Conservation (phyloP, 257 asterid species). For the Solanum ossicruentum region DNA sequence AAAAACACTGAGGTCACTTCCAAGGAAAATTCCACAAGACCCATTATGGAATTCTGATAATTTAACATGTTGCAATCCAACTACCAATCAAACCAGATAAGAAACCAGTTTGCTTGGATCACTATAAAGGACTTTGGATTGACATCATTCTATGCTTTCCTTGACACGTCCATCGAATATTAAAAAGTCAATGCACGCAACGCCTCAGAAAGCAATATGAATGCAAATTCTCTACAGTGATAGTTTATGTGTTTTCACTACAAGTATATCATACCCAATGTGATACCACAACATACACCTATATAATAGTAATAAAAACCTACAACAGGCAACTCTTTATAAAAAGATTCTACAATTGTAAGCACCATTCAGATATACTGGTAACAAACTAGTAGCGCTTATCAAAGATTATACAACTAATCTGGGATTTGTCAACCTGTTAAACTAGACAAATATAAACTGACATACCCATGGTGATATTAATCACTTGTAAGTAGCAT, state of each 20-base stretch:
- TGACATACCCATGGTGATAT: not conserved
- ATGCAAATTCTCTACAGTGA: not conserved
- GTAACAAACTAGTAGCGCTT: not conserved
- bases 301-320: not conserved
- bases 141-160: not conserved
- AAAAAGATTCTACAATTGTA: not conserved
- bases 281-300: not conserved
- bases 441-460: not conserved
- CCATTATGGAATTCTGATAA: not conserved
- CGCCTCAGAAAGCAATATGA: not conserved
- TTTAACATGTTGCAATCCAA: not conserved
- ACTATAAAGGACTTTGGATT: not conserved
- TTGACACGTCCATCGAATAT: not conserved
- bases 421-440: not conserved
- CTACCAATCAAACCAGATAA: not conserved
- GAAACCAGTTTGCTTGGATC: not conserved
- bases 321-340: not conserved
- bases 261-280: not conserved
- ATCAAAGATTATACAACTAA: not conserved
- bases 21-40: not conserved
- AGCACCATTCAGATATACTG: not conserved
- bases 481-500: not conserved
- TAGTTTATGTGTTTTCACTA: not conserved
- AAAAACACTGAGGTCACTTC: not conserved
- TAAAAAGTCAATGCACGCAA: not conserved